Conservation (phyloP, 495 filamentous ascomycete genomes). For the Terfezia boudieri region DNA sequence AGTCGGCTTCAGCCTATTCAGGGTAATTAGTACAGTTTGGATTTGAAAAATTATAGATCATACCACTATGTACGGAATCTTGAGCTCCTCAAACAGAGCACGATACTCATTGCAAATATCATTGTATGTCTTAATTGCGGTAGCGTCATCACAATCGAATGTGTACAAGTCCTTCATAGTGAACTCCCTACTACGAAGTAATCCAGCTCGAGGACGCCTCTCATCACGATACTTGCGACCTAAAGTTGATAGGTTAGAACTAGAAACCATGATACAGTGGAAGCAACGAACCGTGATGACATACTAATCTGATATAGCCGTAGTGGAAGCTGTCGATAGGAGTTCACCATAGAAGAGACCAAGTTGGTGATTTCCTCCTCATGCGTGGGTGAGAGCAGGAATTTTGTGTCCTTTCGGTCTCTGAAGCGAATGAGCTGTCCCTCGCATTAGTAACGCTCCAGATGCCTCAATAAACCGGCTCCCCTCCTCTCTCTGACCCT, state of each 20-base stretch:
- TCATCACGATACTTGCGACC: conserved; percentile 91
- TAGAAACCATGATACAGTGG: not conserved
- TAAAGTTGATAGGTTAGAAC: conserved; percentile 14
- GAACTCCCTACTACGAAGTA: conserved; percentile 81
- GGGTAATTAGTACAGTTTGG: not conserved
- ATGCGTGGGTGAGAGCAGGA: conserved; percentile 76
- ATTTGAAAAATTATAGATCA: not conserved
- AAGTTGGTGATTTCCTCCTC: conserved; percentile 87
- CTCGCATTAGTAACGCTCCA: not conserved
- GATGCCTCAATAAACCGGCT: not conserved
- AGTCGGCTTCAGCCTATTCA: conserved; percentile 50
- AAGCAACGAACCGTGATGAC: conserved; percentile 6
- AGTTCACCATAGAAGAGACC: conserved; percentile 48
- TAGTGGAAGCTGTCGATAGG: conserved; percentile 68
- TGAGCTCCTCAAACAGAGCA: conserved; percentile 57
- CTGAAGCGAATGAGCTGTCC: conserved; percentile 55
- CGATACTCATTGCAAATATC: conserved; percentile 48
- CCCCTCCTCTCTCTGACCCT: no score
- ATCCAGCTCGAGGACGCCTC: conserved; percentile 60
- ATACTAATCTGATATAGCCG: conserved; percentile 77
- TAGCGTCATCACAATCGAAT: conserved; percentile 46
- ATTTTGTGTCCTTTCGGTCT: conserved; percentile 54
- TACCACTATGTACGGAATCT: conserved; percentile 51
- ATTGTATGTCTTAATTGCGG: conserved; percentile 56
- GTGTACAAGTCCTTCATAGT: conserved; percentile 98